Evolutionary conservation across 495 filamentous ascomycete species (phyloP), one percentile per base, ranked within the genome.

Genomic region (Penicillium turbatum): DNA sequence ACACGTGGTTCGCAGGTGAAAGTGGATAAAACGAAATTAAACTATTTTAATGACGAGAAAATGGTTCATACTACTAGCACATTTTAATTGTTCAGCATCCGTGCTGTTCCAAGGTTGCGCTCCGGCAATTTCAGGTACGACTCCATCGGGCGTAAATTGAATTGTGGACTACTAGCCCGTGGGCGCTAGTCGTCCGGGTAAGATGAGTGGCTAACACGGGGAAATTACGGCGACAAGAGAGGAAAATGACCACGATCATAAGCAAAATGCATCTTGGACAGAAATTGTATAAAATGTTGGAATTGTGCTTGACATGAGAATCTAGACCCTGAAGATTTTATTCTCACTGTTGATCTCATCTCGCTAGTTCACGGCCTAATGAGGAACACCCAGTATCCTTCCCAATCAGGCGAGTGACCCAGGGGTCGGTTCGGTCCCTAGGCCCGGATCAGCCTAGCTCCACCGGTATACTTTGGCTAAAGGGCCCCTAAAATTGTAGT

Each of bases 371-470:
- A 15, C 13, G 27, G 19, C 27, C 17, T 51, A 43, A 51, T 51
- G 11, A 51, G 13, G 49, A 51, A 16, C 49, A 51, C 6, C 49
- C 41, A 51, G 40, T 15, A 51, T 35, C 39, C 31, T 51, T 43
- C 49, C 49, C 13, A 21, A 42, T 43, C 9, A 8, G 49, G 49
- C 0, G 19, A n/a, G 13, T 35, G 49, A 51, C 38, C 49, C 49
- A 51, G 49, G 49, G 49, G 49, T 43, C 49, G 1, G 31, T 43
- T 43, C 49, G 49, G 49, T 13, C 39, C 13, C 38, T 51, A 51
- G 49, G 5, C 49, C 49, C 17, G 31, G 30, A 35, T 27, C 19
- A 26, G 38, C 21, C 17, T 51, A 42, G 49, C 19, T n/a, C 38
- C 19, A 31, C 30, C 4, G n/a, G 2, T 21, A 34, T 13, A 51